Base-by-base conservation (phyloP, 1,139 yeast genomes). In the Arxiozyma telluris region DNA sequence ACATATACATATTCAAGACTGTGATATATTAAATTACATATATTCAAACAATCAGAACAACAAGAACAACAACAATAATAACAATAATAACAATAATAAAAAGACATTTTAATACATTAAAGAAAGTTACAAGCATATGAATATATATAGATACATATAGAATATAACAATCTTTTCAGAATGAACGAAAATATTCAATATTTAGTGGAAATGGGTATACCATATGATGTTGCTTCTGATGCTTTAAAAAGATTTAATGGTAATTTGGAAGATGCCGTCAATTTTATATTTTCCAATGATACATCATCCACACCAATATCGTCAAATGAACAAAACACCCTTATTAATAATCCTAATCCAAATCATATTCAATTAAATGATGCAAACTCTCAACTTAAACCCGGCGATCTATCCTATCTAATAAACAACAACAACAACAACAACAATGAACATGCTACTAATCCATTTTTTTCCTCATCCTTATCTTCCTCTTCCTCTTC, bases 161-260 rank as follows among this genome's bases (percentile, higher is more conserved):
- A 41, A 41, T 41, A 18, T 41, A 41, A 18, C 6, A 42, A 17
- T 21, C 15, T 42, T 20, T 12, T 41, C 39, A 18, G 9, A 44
- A 45, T 45, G 47, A 22, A 45, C 11, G 15, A 45, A 30, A 38
- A 38, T 20, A 45, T 45, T 12, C 18, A 18, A 27, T 54, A 64
- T 30, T 49, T 66, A 27, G 44, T 63, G 49, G 68, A 65, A 52
- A 65, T 66, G 69, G 70, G 70, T 6, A 65, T 66, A 15, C 57
- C 64, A 22, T 51, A 53, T 20, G 67, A 61, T 4, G 64, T 63
- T 12, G 70, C 70, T 4, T 49, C 56, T 38, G 59, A 59, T 42
- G 69, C 70, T 25, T 54, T 66, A 50, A 48, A 54, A 23, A 57
- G 56, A 41, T 54, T 62, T 0, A 56, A 61, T 39, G 66, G 66